Evolutionary conservation across 1,284 basidiomycete species (phyloP), one percentile per base, ranked within the genome.

Genomic region (Leccinum solheimii): DNA sequence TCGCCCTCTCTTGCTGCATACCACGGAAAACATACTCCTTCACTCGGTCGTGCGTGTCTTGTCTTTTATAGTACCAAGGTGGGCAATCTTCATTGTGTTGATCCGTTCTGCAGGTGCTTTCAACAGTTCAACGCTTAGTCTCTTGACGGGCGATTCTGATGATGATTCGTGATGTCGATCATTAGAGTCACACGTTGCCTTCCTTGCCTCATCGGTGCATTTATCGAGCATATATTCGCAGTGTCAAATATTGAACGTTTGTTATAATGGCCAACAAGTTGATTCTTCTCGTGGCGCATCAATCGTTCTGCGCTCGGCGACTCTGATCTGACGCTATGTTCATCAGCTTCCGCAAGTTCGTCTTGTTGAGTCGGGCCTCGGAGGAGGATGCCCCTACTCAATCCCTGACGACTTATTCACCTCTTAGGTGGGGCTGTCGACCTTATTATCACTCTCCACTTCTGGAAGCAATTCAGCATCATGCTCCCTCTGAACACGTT

Each of bases 1-100:
- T 73, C 72, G 0, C 74, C 74, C 8, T 70, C 73, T 11, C 71
- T 72, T 40, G 69, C 72, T 19, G 73, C 73, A 3, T 73, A 76
- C 50, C 65, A 75, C 13, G 72, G 73, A 40, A 69, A 62, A 55
- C 74, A 76, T 38, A 62, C 72, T 5, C 59, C 64, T 27, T 69
- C 73, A 2, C 62, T 63, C 13, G 74, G 74, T 40, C 73, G 74
- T 73, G 36, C 64, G 72, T 69, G 13, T 49, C 32, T 30, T n/a
- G 2, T 26, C 43, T 3, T 6, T 38, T 36, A 10, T 30, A 2
- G 6, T 32, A n/a, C 11, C 45, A 10, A 11, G 34, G 26, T 50
- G 32, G 32, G 13, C 16, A n/a, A 10, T 61, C n/a, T 21, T 68
- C 0, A 58, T 19, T 11, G 5, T 38, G 23, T 8, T 45, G 30